Conservation (phyloP, 2,329 filamentous ascomycete species). For the Arthrobotrys conoides region DNA sequence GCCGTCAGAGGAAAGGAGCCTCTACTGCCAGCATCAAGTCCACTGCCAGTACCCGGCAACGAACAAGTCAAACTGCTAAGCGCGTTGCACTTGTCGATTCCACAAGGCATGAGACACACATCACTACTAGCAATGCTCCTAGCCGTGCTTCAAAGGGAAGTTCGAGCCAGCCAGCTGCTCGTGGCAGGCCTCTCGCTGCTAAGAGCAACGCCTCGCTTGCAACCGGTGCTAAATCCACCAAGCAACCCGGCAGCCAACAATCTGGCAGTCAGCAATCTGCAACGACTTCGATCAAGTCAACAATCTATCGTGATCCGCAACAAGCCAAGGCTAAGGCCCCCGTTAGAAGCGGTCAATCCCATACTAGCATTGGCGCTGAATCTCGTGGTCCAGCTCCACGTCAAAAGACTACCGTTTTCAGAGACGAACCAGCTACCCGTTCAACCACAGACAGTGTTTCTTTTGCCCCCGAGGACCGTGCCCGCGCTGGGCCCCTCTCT, state of each 20-base stretch:
- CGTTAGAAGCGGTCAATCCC: not conserved
- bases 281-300: slow-evolving; percentile 31
- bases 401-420: slow-evolving; percentile 40
- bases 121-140: slow-evolving; percentile 28
- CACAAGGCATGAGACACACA: slow-evolving; percentile 31
- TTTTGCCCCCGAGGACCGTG: not conserved
- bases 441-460: not conserved
- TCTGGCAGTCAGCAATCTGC: slow-evolving; percentile 3
- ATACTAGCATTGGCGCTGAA: not conserved
- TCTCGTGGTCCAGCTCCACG: slow-evolving; percentile 23
- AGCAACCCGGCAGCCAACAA: slow-evolving; percentile 13
- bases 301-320: slow-evolving; percentile 40
- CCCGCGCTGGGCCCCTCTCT: not conserved
- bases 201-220: slow-evolving; percentile 49
- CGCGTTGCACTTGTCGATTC: slow-evolving; percentile 53
- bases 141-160: slow-evolving; percentile 40
- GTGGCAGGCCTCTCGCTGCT: slow-evolving; percentile 49
- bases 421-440: slow-evolving; percentile 33
- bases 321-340: slow-evolving; percentile 17
- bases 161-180: slow-evolving; percentile 42
- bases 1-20: slow-evolving; percentile 47
- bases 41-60: slow-evolving; percentile 30
- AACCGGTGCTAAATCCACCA: slow-evolving; percentile 34
- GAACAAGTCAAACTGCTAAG: slow-evolving; percentile 47
- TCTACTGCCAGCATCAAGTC: slow-evolving; percentile 44